Evolutionary conservation across 805 yeast genomes (phyloP), one percentile per base, ranked within the genome.

Genomic region (Yarrowia divulgata): DNA sequence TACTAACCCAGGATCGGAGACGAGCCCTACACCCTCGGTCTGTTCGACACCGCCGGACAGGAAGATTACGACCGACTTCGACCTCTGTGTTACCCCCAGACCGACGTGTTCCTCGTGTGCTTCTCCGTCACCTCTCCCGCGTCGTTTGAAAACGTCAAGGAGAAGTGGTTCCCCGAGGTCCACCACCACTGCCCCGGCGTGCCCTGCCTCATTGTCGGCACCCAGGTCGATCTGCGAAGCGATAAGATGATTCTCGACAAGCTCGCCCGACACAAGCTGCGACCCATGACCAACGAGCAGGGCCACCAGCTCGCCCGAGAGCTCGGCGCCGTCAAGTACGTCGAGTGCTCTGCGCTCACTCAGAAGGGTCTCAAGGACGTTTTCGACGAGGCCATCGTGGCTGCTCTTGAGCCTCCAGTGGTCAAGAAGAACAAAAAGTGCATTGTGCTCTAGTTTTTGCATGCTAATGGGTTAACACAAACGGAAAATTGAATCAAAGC

Each of bases 181-280:
- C 97, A 93, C 79, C 98, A 94, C 81, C 93, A 90, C 75, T 96
- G 98, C 77, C 97, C 97, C n/a, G 97, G 97, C 71, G 98, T 93
- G 58, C 98, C 98, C 29, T 94, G 97, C 76, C 85, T 94, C 74
- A 91, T 94, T 77, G 98, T 94, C 50, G 99, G 99, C 73, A 95
- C 98, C 13, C 98, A 94, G 81, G 88, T 91, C 69, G 99, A 94
- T 83, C 84, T 94, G 76, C 89, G 98, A 79, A 93, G 91, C 75
- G 98, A 94, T 78, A 95, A 93, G 71, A 90, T 91, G 54, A 91
- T 93, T 70, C 84, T 93, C 74, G 95, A 93, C 77, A 89, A 95
- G 78, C 86, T 95, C 72, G 91, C 90, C 76, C 89, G 97, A 80
- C 97, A 93, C 78, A 92, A 91, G 78, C 88, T 91, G 77, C 84